Evolutionary conservation across 1,284 basidiomycete species (phyloP).

Genomic region (Cutaneotrichosporon sp.): DNA sequence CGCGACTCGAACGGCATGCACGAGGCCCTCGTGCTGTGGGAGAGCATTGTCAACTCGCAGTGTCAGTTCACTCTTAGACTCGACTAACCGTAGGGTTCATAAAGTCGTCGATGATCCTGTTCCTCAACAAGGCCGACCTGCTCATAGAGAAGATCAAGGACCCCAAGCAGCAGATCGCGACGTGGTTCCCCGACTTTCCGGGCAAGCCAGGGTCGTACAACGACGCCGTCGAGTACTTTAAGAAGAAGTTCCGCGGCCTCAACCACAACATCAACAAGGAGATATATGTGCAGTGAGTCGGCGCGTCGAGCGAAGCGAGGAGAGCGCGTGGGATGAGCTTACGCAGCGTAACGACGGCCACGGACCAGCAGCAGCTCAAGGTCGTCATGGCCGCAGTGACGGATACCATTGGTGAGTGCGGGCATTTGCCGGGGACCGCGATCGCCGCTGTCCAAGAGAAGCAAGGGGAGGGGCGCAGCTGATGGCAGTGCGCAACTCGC

Average conservation of each 20-base stretch:
- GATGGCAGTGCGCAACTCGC: slow-evolving; percentile 24
- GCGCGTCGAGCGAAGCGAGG: no score
- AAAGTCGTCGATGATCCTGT: slow-evolving; percentile 86
- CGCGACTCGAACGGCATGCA: slow-evolving; percentile 98
- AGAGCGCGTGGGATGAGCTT: no score
- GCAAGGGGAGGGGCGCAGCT: not conserved
- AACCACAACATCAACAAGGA: slow-evolving; percentile 85
- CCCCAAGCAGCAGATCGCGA: slow-evolving; percentile 73
- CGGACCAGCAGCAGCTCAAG: slow-evolving; percentile 85
- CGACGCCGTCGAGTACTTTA: slow-evolving; percentile 72
- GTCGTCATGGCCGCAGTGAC: slow-evolving; percentile 85
- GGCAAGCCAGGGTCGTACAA: slow-evolving; percentile 60
- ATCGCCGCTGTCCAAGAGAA: not conserved
- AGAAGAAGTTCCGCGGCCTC: slow-evolving; percentile 75
- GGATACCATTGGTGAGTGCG: slow-evolving; percentile 30
- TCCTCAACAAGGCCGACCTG: slow-evolving; percentile 88
- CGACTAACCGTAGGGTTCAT: slow-evolving; percentile 69
- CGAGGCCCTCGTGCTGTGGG: slow-evolving; percentile 93
- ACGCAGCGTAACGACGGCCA: slow-evolving; percentile 82
- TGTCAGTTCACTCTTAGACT: slow-evolving; percentile 29
- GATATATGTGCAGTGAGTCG: slow-evolving; percentile 82
- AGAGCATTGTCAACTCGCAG: slow-evolving; percentile 84
- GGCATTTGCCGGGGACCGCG: not conserved
- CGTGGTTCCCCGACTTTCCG: slow-evolving; percentile 71
- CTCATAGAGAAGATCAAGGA: slow-evolving; percentile 75